Base-by-base conservation (phyloP, 176 grass and related monocot genomes). In the Saccharum officinarum region DNA sequence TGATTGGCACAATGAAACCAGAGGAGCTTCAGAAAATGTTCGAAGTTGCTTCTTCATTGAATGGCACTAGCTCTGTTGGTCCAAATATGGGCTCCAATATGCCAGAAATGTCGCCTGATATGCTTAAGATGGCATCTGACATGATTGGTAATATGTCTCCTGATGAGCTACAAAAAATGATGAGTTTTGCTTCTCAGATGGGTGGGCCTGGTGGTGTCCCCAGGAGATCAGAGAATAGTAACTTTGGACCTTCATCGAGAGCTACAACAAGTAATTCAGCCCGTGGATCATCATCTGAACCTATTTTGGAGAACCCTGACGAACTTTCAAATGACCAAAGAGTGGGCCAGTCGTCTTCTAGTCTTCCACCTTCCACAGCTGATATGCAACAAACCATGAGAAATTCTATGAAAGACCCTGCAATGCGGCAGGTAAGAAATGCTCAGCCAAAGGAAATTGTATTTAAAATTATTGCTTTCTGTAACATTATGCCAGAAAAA, bases 11-110 rank as follows among this genome's bases (percentile, higher is more conserved):
- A 22, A 99, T 99, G 97, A 92, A 91, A 73, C 93, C 97, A 23
- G 93, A 99, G 46, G 97, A 99, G 75, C 90, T 96, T 74, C 92
- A 96, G 82, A 92, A 92, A 87, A 94, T 96, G 92, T 92, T 99
- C 39, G 83, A 96, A 85, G 85, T 78, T 31, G 91, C 91, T 89
- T 94, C 91, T 78, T 96, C 93, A 52, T 85, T 95, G 76, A 91
- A 89, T 74, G 91, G 50, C 42, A 90, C 80, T 47, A 83, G 68
- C 23, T 72, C 92, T 1, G 38, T 20, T 88, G 83, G 57, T 92
- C 81, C 87, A 84, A 91, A 88, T 88, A 39, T 87, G 63, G 92
- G 95, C 86, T 3, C 80, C 61, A 89, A 94, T 84, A 85, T 95
- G 82, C 93, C 93, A 72, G 93, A 95, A 91, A 90, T 98, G 90